Base-by-base conservation (phyloP, 495 filamentous ascomycete genomes). In the Pseudomonodictys pantanalensis region DNA sequence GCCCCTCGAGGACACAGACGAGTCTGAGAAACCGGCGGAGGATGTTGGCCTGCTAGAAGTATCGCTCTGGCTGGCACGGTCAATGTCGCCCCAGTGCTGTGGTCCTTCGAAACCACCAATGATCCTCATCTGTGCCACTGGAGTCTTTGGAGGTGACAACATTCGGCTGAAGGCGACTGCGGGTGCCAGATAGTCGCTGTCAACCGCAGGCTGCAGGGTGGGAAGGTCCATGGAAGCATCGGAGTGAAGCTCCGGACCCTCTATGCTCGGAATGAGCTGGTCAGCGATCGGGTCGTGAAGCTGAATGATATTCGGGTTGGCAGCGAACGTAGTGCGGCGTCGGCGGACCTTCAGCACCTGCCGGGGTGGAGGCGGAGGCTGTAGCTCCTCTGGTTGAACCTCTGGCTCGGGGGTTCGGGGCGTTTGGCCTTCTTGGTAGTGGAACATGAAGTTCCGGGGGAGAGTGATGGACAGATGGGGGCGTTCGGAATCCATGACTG, bases 1-100 rank as follows among this genome's bases (percentile, higher is more conserved):
- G 50, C 82, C 83, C 53, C 79, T 77, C 0, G 87, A 89, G 32
- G 85, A 87, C 39, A 83, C 69, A 2, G 87, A 90, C 2, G 87
- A 90, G 68, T 88, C 81, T 4, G 87, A 90, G 33, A 79, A 75
- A 33, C 77, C 79, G 0, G 87, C 89, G 3, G 76, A 76, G 4
- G 83, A 87, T 35, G 73, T 71, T 3, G 82, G 83, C 23, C 83
- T 81, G 59, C 73, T 72, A 30, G 85, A 77, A 43, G 66, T 68
- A 30, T 64, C 63, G 47, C 62, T 62, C 35, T 41, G 58, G 48
- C 32, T 62, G 43, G 54, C 26, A 10, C 20, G 43, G 22, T 59
- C 54, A 35, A 61, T 61, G 26, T 66, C 48, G 11, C 20, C 69
- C 70, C 17, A 73, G 66, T 33, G 72, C 28, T 67, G 64, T 15